Evolutionary conservation across 306 rosid species (phyloP).

Genomic region (Cyamopsis tetragonoloba): DNA sequence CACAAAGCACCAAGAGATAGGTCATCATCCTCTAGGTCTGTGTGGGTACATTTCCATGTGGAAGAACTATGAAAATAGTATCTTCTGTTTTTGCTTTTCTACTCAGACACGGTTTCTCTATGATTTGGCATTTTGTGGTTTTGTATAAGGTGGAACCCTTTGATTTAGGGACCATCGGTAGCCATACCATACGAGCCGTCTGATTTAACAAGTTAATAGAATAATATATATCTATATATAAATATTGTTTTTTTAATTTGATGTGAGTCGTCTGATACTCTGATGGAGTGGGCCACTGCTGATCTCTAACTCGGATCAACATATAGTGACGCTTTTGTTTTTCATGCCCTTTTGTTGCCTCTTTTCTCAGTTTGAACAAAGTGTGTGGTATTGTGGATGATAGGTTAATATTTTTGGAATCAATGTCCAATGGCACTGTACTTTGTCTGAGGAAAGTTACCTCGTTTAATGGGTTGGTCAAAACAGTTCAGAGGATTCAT

Average conservation of each 20-base stretch:
- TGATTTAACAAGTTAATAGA: too few species aligned
- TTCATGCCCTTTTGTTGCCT: slow-evolving; percentile 25
- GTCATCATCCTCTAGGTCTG: slow-evolving; percentile 23
- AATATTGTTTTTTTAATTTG: too few species aligned
- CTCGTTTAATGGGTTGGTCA: slow-evolving; percentile 4
- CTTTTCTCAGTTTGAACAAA: slow-evolving; percentile 12
- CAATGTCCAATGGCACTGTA: slow-evolving; percentile 12
- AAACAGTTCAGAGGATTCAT: slow-evolving; percentile 9
- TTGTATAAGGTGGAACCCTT: too few species aligned
- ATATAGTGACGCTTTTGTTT: too few species aligned
- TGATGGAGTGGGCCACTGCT: too few species aligned
- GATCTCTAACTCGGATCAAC: too few species aligned
- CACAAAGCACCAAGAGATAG: slow-evolving; percentile 29
- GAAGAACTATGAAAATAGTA: slow-evolving; percentile 27
- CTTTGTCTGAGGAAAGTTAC: slow-evolving; percentile 11
- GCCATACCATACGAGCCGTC: too few species aligned
- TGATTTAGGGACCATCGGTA: too few species aligned
- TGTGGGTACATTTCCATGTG: slow-evolving; percentile 50
- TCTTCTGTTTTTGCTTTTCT: slow-evolving; percentile 23
- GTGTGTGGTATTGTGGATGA: slow-evolving; percentile 13
- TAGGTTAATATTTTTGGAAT: slow-evolving; percentile 22
- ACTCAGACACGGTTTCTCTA: not conserved
- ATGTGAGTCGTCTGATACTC: too few species aligned
- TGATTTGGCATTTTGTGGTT: slow-evolving; percentile 9
- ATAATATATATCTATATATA: too few species aligned